These are phyloP conservation scores for Malbranchea cinnamomea DNA, from an alignment of 2,329 filamentous ascomycete genomes.

Conservation along the genomic window DNA sequence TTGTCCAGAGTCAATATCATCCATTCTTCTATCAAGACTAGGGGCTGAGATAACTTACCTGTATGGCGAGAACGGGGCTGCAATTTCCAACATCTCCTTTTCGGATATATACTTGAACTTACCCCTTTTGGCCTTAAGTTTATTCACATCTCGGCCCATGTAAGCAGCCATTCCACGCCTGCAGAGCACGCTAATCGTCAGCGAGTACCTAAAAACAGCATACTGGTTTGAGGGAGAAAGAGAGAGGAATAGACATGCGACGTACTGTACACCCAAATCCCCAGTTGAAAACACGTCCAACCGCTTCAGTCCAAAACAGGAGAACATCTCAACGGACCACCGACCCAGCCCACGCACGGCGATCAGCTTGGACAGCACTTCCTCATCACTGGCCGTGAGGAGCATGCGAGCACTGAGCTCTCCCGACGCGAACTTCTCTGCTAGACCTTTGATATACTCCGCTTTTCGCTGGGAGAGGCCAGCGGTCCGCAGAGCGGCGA, in stretches of 20 bases:
- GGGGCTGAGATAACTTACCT: constrained; percentile 31
- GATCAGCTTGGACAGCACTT: constrained; percentile 66
- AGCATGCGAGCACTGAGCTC: constrained; percentile 65
- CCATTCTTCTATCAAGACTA: constrained; percentile 3
- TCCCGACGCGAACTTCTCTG: constrained; percentile 61
- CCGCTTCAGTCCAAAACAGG: constrained; percentile 83
- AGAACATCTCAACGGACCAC: constrained; percentile 98
- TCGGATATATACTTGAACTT: constrained; percentile 99
- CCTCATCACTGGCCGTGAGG: constrained; percentile 65
- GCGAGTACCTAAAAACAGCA: no score
- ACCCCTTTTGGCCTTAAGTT: constrained; percentile 63
- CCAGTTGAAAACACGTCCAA: constrained; percentile 89
- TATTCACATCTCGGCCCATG: constrained; percentile 65
- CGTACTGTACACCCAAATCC: constrained; percentile 76
- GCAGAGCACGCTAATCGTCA: constrained; percentile 6
- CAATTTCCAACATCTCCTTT: constrained; percentile 73
- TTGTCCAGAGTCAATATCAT: constrained; percentile 17
- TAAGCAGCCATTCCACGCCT: constrained; percentile 79
- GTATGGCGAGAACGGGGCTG: constrained; percentile 71
- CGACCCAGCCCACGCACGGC: constrained; percentile 74
- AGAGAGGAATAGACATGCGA: background rate
- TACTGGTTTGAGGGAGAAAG: background rate
- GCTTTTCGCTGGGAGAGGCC: constrained; percentile 90
- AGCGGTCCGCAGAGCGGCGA: constrained; percentile 61
- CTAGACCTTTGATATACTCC: constrained; percentile 80